Base-by-base conservation (phyloP, 2,329 filamentous ascomycete species). In the Talaromyces funiculosus region DNA sequence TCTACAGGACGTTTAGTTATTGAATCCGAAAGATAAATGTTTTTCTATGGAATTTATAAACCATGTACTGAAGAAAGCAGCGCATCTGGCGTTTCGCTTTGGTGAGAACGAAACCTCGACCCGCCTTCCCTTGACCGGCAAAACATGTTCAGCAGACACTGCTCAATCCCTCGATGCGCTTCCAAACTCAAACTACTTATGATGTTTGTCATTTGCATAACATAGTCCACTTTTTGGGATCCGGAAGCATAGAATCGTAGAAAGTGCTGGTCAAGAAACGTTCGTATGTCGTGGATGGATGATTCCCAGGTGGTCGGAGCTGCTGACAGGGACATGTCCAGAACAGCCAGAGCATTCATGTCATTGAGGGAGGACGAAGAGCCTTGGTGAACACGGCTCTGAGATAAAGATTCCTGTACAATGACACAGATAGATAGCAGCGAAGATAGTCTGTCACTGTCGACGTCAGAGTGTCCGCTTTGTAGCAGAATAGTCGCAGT, bases 91-190 rank as follows among this genome's bases (percentile, higher is more conserved):
- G 60, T 62, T 51, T 40, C 42, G 14, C 38, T 51, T 8, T 55
- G 40, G 33, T 56, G 56, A 6, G 54, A 16, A 12, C 22, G 31
- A 22, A 54, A 59, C 14, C 16, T 35, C 38, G 49, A 22, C 22
- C 37, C 33, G 26, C 60, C 51, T 16, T 59, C 37, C 10, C 33
- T 38, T 22, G 55, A 55, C 40, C 57, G 47, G 26, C 57, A 59
- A 8, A 62, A 49, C 56, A 62, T 56, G 45, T 62, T 62, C 10
- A 62, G 24, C 24, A 62, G 40, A 43, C 60, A 62, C 20, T 55
- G 55, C 20, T 62, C 60, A 20, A 62, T 40, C 10, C 60, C 60
- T 14, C 51, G 56, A 37, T 40, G 49, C 1, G 60, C 56, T 37
- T 62, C 56, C 16, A 42, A 18, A 40, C 60, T 62, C 51, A 62